Base-by-base conservation (phyloP, 176 grass and related monocot species). In the Musa troglodytarum region DNA sequence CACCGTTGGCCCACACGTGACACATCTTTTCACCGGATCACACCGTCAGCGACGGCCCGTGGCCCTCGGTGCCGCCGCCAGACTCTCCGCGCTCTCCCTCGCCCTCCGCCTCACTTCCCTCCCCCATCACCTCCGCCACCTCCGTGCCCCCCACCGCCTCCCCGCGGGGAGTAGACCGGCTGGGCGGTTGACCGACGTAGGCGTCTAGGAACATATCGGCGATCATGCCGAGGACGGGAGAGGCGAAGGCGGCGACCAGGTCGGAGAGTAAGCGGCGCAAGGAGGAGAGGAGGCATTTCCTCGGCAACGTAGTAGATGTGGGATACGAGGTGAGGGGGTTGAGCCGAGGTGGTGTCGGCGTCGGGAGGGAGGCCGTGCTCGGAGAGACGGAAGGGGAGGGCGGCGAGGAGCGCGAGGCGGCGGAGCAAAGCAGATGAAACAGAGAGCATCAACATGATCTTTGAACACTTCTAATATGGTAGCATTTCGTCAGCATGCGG, bases 91-190 rank as follows among this genome's bases (percentile, higher is more conserved):
- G 10, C 64, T 25, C 65, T 75, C 50, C 10, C 9, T 66, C 3
- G 80, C 80, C 49, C 19, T 86, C 50, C 54, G 11, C 28, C 28
- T 63, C 76, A 71, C 69, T 1, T 19, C 20, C 23, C 15, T 70
- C 13, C 11, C 66, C 8, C 21, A 86, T 65, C 76, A 86, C 49
- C 58, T 9, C 52, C 54, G 66, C 72, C 15, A 82, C 28, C 56
- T 54, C 15, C 11, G 11, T 15, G 21, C 55, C 53, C 25, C 66
- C 16, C 16, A 49, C 34, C 52, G 79, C 66, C 24, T 80, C 85
- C 2, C 65, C 20, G 29, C 85, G 68, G 51, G 0, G 77, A 72
- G 17, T 50, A 87, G 11, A 53, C 14, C 2, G 77, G 71, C 43
- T 69, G 34, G 29, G 16, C 34, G 10, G 67, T 43, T 8, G 67